Conservation (phyloP, 2,329 filamentous ascomycete genomes). For the Aspergillus sp. region DNA sequence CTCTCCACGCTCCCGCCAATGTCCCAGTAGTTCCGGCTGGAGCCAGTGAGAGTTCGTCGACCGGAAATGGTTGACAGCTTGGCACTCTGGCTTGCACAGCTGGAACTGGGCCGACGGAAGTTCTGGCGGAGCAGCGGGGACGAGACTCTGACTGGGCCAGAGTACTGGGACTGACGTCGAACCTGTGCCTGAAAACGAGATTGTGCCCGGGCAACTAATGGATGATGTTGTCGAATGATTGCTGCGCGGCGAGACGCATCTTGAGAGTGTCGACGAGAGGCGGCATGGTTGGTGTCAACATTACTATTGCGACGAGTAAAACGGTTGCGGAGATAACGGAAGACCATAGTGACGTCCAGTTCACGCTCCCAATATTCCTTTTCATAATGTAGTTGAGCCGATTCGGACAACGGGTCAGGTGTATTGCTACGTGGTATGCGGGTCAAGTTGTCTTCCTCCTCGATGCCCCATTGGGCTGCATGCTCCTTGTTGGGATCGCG, state of each 20-base stretch:
- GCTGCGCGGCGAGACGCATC: constrained; percentile 73
- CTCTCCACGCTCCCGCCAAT: constrained; percentile 76
- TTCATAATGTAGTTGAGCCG: constrained; percentile 47
- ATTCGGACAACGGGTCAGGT: constrained; percentile 28
- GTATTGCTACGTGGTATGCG: constrained; percentile 2
- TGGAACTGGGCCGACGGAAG: constrained; percentile 51
- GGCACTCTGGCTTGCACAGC: constrained; percentile 84
- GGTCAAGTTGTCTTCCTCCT: constrained; percentile 48
- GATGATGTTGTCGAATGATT: constrained; percentile 82
- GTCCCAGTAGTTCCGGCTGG: constrained; percentile 87
- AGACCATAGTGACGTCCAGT: constrained; percentile 85
- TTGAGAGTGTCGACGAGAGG: constrained; percentile 44
- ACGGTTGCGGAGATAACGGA: constrained; percentile 75
- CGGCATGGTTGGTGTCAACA: constrained; percentile 27
- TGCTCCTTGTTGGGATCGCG: constrained; percentile 40
- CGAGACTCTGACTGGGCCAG: constrained; percentile 19
- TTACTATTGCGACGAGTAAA: constrained; percentile 53
- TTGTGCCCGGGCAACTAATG: constrained; percentile 63
- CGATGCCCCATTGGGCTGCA: constrained; percentile 62
- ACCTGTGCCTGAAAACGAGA: constrained; percentile 45
- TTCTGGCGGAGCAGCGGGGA: constrained; percentile 39
- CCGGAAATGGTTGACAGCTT: constrained; percentile 68
- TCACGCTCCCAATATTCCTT: constrained; percentile 89
- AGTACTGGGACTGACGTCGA: constrained; percentile 47
- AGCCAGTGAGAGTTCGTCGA: constrained; percentile 52